A percentile compares a stretch with the other conserved stretches of the same genome.
Conservation (phyloP, 371 early-diverging fungal genomes). For the Zychaea mexicana region DNA sequence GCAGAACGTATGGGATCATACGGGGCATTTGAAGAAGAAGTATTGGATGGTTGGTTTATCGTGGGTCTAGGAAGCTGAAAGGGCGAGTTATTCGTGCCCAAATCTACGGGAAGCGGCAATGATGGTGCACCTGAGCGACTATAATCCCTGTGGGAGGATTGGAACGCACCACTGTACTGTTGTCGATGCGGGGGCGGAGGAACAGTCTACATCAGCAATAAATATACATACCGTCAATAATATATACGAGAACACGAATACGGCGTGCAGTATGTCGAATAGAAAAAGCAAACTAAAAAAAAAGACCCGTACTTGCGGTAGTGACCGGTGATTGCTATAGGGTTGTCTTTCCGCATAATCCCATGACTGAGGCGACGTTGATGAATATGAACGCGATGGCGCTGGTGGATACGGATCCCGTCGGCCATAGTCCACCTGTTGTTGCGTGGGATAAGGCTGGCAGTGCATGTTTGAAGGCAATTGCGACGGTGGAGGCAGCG, state of each 20-base stretch:
- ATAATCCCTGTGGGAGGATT: slow-evolving; percentile 3
- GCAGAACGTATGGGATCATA: slow-evolving; percentile 18
- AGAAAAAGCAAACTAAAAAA: background rate
- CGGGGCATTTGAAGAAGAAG: background rate
- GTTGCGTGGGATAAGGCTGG: background rate
- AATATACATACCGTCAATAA: background rate
- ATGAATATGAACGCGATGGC: slow-evolving; percentile 3
- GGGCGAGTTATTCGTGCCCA: background rate
- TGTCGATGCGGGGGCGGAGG: background rate
- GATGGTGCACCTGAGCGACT: background rate
- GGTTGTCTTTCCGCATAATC: slow-evolving; percentile 14
- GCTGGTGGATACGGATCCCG: slow-evolving; percentile 16
- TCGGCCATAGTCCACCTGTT: slow-evolving; percentile 8
- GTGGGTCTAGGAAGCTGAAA: slow-evolving; percentile 7
- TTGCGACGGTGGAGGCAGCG: slow-evolving; percentile 10
- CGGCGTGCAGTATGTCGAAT: background rate
- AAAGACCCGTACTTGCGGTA: background rate
- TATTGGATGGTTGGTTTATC: background rate
- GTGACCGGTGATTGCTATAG: background rate
- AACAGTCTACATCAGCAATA: background rate
- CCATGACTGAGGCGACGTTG: slow-evolving; percentile 6
- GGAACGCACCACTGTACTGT: background rate
- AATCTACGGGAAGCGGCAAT: slow-evolving; percentile 2
- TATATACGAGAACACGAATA: background rate
- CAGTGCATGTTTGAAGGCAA: slow-evolving; percentile 9